phyloP scores from a whole-genome alignment of 352 stramenopile species.

The Halophytophthora batemanensis region DNA sequence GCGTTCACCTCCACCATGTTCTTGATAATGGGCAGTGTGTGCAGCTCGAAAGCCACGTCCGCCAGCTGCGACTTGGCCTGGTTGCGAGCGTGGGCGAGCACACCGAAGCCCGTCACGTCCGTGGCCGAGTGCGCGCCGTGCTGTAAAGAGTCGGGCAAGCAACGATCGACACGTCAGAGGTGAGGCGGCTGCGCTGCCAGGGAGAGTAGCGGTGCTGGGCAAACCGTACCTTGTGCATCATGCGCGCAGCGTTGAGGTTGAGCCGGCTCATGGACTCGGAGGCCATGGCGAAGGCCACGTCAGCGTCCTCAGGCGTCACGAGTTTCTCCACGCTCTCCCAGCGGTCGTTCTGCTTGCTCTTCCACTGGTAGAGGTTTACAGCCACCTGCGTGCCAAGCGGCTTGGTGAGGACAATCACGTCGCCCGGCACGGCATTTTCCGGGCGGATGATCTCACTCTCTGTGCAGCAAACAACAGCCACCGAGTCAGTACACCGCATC shows the following conservation, averaged over 20 bases:
- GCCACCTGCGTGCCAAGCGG: slow-evolving; percentile 93
- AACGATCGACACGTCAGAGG: slow-evolving; percentile 1
- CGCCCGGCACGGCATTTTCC: slow-evolving; percentile 82
- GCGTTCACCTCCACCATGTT: slow-evolving; percentile 88
- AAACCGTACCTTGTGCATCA: slow-evolving; percentile 90
- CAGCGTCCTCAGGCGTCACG: slow-evolving; percentile 60
- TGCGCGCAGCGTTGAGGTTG: slow-evolving; percentile 87
- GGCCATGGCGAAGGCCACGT: slow-evolving; percentile 89
- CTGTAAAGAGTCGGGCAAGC: slow-evolving; percentile 24
- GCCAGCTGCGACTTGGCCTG: slow-evolving; percentile 89
- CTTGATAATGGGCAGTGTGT: slow-evolving; percentile 92
- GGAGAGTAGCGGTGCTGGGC: too few relatives aligned
- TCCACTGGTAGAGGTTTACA: slow-evolving; percentile 93
- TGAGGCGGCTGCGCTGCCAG: too few relatives aligned
- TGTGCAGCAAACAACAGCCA: slow-evolving; percentile 8
- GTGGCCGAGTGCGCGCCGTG: slow-evolving; percentile 92
- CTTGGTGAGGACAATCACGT: slow-evolving; percentile 94
- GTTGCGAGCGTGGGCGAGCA: slow-evolving; percentile 92
- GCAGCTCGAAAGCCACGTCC: slow-evolving; percentile 90
- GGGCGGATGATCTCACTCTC: slow-evolving; percentile 86
- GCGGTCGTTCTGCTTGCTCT: slow-evolving; percentile 63
- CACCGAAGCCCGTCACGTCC: slow-evolving; percentile 95
- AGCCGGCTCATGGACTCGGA: slow-evolving; percentile 93
- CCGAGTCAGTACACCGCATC: background rate
- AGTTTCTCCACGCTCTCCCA: slow-evolving; percentile 76